These are phyloP conservation scores for Monosporascus cannonballus DNA, from an alignment of 2,329 filamentous ascomycete genomes.

Conservation along the genomic window DNA sequence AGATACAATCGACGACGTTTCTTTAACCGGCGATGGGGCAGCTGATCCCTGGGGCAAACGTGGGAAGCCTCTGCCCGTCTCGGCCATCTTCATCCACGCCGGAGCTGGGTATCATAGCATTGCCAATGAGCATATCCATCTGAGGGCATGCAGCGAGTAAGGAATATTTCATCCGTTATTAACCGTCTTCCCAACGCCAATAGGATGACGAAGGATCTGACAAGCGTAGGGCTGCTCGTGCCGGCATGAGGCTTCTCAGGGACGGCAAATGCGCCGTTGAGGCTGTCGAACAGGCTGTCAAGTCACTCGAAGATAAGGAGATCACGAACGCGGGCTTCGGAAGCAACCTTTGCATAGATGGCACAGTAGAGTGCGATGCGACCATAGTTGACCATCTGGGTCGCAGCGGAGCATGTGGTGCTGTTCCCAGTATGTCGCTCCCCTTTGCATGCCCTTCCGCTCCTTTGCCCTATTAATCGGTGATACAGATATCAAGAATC, in stretches of 20 bases:
- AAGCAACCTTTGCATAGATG: constrained; percentile 88
- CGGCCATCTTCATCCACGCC: constrained; percentile 89
- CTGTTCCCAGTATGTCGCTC: constrained; percentile 68
- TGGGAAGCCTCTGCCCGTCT: constrained; percentile 20
- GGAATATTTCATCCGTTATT: constrained; percentile 26
- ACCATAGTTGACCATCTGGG: constrained; percentile 88
- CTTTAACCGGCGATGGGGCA: constrained; percentile 30
- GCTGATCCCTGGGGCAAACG: constrained; percentile 33
- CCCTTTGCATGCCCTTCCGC: constrained; percentile 2
- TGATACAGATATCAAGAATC: constrained; percentile 78
- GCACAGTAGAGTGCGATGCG: constrained; percentile 89
- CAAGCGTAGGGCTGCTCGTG: constrained; percentile 64
- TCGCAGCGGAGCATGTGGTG: constrained; percentile 87
- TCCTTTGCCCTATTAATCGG: neutral
- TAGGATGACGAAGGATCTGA: neutral
- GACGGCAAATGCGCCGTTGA: constrained; percentile 76
- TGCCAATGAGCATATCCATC: constrained; percentile 77
- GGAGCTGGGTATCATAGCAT: constrained; percentile 90
- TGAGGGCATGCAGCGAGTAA: constrained; percentile 84
- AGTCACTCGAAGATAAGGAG: constrained; percentile 82
- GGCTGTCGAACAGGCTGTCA: constrained; percentile 84
- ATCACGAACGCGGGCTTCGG: constrained; percentile 97
- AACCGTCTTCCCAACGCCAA: no score
- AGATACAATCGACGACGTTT: no score
- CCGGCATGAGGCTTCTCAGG: constrained; percentile 75